Evolutionary conservation across 805 yeast genomes (phyloP).

Genomic region (Starmerella floricola): DNA sequence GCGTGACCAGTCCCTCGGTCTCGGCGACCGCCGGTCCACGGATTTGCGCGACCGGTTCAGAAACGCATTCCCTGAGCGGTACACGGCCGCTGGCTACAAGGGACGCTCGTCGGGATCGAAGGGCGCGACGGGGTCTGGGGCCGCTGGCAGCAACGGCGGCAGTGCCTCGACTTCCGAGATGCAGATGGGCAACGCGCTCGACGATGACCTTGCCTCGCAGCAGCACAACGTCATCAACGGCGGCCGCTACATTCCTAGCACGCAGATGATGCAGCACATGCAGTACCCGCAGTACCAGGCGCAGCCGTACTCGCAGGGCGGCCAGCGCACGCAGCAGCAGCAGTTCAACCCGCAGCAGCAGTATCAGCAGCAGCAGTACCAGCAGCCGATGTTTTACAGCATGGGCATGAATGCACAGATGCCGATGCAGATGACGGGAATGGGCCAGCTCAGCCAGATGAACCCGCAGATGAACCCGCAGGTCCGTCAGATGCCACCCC

Average conservation of each 20-base stretch:
- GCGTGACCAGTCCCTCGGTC: conserved; percentile 30
- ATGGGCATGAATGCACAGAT: conserved; percentile 20
- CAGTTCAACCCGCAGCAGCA: conserved; percentile 15
- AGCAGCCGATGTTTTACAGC: conserved; percentile 20
- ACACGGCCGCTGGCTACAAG: conserved; percentile 36
- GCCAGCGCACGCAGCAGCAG: conserved; percentile 19
- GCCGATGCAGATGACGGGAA: conserved; percentile 20
- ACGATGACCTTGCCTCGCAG: conserved; percentile 23
- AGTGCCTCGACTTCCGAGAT: conserved; percentile 8
- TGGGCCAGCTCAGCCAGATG: conserved; percentile 19
- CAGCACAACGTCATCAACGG: conserved; percentile 19
- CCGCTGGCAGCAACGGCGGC: background rate
- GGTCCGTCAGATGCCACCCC: conserved; percentile 21
- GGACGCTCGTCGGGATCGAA: conserved; percentile 24
- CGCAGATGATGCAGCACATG: conserved; percentile 21
- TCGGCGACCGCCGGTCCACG: conserved; percentile 33
- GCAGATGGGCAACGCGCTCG: conserved; percentile 16
- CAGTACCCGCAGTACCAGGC: conserved; percentile 22
- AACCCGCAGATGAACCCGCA: conserved; percentile 18
- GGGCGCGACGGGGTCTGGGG: conserved; percentile 4
- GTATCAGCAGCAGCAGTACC: conserved; percentile 14
- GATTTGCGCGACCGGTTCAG: conserved; percentile 36
- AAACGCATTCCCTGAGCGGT: conserved; percentile 36
- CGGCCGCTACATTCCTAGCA: conserved; percentile 20
- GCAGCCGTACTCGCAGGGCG: conserved; percentile 19